Base-by-base conservation (phyloP, 768 basidiomycete genomes). In the Amanita brunnescens region DNA sequence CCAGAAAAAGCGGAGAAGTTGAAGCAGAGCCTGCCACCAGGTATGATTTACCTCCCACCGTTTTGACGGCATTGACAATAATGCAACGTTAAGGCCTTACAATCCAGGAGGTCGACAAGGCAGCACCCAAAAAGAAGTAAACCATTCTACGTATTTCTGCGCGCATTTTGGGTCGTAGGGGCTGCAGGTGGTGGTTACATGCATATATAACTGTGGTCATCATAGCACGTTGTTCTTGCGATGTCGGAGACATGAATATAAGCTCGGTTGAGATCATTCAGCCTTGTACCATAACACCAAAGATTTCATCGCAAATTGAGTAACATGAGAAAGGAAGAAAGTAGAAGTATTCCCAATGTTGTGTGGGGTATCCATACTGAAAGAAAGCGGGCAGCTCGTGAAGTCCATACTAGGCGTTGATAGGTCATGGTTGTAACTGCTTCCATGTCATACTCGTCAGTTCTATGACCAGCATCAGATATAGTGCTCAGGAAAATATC, bases 1-100 rank as follows among this genome's bases (percentile, higher is more conserved):
- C 82, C 90, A 64, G 93, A 96, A 70, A 98, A 97, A 79, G 95
- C 96, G 35, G 93, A 96, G 69, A 99, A 97, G 78, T 83, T 99
- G 62, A 82, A 86, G 76, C 90, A 90, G 76, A 85, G 83, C 64
- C 77, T 99, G 47, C 95, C 95, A 48, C 96, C 96, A 62, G 91
- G 95, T 94, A 64, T 61, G 87, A 71, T 40, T 30, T 20, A 30
- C 30, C 6, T 47, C 14, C n/a, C 34, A 29, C 18, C 5, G 4
- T 34, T 49, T 43, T 24, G 10, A 3, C 30, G 14, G 5, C 1
- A 10, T 44, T n/a, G 21, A 21, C 21, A 43, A 18, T 20, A 20
- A 3, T 13, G 32, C 12, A 2, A 2, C 20, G 4, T 16, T 13
- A 57, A 91, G 90, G 84, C 62, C 76, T 93, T 61, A 71, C 64